Conservation (phyloP, 352 stramenopile genomes). For the Globisporangium polare region DNA sequence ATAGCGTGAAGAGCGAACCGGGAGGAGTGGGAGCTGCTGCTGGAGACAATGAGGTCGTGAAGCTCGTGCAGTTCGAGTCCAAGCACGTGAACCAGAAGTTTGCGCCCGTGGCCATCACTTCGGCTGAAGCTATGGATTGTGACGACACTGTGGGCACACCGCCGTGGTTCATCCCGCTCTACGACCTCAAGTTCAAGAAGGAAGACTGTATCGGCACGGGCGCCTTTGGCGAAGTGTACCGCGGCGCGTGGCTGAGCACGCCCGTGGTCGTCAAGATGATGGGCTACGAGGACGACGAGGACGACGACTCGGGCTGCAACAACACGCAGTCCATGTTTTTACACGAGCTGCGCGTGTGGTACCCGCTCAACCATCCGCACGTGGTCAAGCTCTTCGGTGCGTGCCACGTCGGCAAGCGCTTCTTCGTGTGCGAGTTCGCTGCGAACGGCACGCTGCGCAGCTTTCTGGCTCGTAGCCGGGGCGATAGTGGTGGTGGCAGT, state of each 20-base stretch:
- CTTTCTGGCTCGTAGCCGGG: conserved; percentile 15
- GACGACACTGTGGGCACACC: not conserved
- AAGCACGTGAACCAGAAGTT: not conserved
- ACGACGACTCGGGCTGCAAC: not conserved
- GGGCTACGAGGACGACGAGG: conserved; percentile 11
- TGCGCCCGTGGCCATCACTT: not conserved
- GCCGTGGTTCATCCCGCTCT: conserved; percentile 10
- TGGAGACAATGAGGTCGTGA: not conserved
- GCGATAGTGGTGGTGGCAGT: not conserved
- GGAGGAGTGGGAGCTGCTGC: not conserved
- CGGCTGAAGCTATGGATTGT: not conserved
- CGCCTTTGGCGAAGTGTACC: conserved; percentile 6
- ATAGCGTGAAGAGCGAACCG: not conserved
- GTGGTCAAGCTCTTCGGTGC: conserved; percentile 36
- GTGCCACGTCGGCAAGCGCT: conserved; percentile 31
- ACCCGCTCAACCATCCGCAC: conserved; percentile 31
- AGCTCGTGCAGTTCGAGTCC: not conserved
- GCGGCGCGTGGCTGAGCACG: conserved; percentile 6
- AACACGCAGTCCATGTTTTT: conserved; percentile 16
- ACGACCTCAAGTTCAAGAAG: conserved; percentile 8
- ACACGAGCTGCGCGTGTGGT: conserved; percentile 33
- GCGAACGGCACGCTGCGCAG: conserved; percentile 24
- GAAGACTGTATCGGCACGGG: conserved; percentile 1
- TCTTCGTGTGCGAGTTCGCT: conserved; percentile 33
- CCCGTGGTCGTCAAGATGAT: conserved; percentile 14